Percentiles rank a stretch among this genome's conserved stretches.
phyloP scores from a whole-genome alignment of 352 stramenopile genomes.

The Pythium plurisporium region DNA sequence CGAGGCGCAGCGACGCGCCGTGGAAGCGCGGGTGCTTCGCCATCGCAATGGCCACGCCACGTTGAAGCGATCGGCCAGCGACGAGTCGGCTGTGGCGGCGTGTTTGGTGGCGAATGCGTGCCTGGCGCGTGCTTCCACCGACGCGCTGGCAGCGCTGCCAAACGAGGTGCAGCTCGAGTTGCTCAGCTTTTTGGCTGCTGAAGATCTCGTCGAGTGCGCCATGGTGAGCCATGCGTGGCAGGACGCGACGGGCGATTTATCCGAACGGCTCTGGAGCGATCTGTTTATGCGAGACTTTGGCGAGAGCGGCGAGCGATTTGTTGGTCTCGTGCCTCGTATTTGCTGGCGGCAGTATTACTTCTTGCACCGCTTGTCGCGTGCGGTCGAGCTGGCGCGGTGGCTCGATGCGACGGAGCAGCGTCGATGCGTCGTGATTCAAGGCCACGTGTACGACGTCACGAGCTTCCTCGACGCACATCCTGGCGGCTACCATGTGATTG shows the following conservation, averaged over 20 bases:
- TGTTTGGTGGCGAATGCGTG: not conserved
- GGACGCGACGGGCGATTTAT: conserved; percentile 23
- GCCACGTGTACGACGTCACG: conserved; percentile 64
- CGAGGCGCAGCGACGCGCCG: conserved; percentile 16
- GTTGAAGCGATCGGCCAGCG: not conserved
- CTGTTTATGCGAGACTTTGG: conserved; percentile 54
- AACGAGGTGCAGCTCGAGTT: conserved; percentile 46
- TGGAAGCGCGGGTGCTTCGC: conserved; percentile 21
- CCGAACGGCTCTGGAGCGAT: conserved; percentile 41
- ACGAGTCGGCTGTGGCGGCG: not conserved
- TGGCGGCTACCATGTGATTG: conserved; percentile 65
- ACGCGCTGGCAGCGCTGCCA: conserved; percentile 27
- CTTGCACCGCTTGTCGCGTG: conserved; percentile 53
- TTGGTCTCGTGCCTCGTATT: conserved; percentile 41
- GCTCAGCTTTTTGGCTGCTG: conserved; percentile 43
- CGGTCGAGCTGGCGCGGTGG: conserved; percentile 56
- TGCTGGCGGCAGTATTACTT: conserved; percentile 75
- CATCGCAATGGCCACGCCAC: not conserved
- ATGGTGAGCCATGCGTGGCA: conserved; percentile 45
- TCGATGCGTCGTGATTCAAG: conserved; percentile 60
- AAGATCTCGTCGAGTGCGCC: conserved; percentile 39
- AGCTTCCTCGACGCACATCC: conserved; percentile 63
- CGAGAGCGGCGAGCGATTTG: conserved; percentile 48
- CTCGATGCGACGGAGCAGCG: conserved; percentile 32
- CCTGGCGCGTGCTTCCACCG: not conserved